phyloP scores from a whole-genome alignment of 306 rosid species.

The Acacia melanoxylon region DNA sequence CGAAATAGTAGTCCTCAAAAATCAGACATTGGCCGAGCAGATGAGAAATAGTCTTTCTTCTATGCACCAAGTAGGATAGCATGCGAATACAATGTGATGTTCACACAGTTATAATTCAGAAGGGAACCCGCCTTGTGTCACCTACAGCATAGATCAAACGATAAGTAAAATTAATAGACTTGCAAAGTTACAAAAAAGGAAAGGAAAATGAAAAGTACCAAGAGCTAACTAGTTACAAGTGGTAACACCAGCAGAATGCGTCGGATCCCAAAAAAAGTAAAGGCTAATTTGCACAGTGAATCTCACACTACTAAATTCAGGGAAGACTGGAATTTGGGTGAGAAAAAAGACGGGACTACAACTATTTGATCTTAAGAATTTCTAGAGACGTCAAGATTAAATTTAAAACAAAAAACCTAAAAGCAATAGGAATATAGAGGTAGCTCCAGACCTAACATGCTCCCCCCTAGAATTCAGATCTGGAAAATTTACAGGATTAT shows the following conservation, averaged over 20 bases:
- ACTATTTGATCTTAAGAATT: not conserved
- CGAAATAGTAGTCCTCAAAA: constrained; percentile 7
- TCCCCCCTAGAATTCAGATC: constrained; percentile 42
- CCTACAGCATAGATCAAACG: constrained; percentile 14
- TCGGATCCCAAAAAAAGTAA: not conserved
- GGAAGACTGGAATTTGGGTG: not conserved
- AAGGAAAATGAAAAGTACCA: not conserved
- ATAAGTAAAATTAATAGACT: constrained; percentile 8
- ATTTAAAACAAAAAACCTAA: not conserved
- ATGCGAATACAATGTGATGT: not conserved
- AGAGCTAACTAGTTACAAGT: not conserved
- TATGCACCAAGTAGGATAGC: constrained; percentile 14
- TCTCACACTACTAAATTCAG: not conserved
- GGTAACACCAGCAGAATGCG: not conserved
- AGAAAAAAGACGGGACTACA: constrained; percentile 6
- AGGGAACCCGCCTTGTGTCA: constrained; percentile 20
- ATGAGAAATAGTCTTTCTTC: constrained; percentile 24
- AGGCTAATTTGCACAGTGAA: constrained; percentile 8
- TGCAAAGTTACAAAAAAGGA: not conserved
- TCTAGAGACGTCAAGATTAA: not conserved
- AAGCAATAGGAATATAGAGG: not conserved
- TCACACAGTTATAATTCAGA: not conserved
- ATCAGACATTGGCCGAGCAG: not conserved
- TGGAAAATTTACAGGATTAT: constrained; percentile 5
- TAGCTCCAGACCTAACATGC: constrained; percentile 13